Evolutionary conservation across 106 monocot genomes (phyloP), one percentile per base, ranked within the genome.

Genomic region (Iris macrosiphon): DNA sequence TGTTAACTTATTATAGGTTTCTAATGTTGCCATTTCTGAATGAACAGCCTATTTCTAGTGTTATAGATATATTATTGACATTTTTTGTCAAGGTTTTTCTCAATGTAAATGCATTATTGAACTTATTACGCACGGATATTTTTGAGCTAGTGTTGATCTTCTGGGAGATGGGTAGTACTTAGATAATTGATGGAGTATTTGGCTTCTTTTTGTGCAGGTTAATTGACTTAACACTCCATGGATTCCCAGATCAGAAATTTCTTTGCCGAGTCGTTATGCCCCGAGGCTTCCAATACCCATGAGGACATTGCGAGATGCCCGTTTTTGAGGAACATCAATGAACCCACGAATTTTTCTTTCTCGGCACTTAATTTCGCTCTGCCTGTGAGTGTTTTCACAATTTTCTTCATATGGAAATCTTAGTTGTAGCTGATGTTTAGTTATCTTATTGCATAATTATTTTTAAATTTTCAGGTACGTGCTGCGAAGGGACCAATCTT

Each of bases 281-380:
- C 19, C 0, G 65, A 74, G 23, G 57, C 66, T 31, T 26, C 65
- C 12, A 47, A 63, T 34, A 65, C 71, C 26, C 65, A 66, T 17
- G 59, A 69, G 31, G 88, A 69, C 37, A 80, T 93, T 27, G 74
- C 80, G 40, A 83, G 69, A 59, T 93, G 93, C 69, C 93, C 93
- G 19, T 93, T 93, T 59, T 48, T 93, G 72, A 83, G 83, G 38
- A 93, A 93, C 57, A 88, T 93, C 59, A 93, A 84, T 37, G 83
- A 93, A 41, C 83, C 87, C 11, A 93, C 93, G 35, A 80, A 50
- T 13, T 93, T 93, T 64, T 78, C 83, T 18, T 88, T 88, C 49
- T 69, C 83, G 16, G 58, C 75, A 4, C 21, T 69, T 45, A 55
- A 70, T 24, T 84, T 83, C 64, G 68, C 75, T 54, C 18, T 42